A percentile compares a stretch with the other conserved stretches of the same genome.
phyloP scores from a whole-genome alignment of 257 asterid genomes.

The Handroanthus guayacan region DNA sequence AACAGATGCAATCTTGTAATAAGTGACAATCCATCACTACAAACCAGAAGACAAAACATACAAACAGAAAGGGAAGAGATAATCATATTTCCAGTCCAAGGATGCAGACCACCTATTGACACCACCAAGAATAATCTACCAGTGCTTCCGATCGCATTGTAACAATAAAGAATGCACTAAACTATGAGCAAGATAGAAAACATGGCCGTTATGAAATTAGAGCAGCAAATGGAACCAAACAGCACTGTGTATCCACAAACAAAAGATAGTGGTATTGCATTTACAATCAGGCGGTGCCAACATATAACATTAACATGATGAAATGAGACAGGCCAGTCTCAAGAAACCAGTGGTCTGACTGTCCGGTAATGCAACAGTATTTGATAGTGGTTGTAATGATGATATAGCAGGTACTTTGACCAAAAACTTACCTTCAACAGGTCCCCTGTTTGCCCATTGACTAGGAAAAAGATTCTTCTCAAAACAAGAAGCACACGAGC shows the following conservation, averaged over 20 bases:
- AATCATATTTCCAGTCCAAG: not conserved
- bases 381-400: not conserved
- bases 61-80: not conserved
- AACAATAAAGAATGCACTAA: no score
- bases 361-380: not conserved
- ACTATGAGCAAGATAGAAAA: no score
- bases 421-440: not conserved
- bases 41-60: not conserved
- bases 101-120: not conserved
- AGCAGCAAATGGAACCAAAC: not conserved
- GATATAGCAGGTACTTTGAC: not conserved
- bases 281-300: not conserved
- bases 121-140: no score
- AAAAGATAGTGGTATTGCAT: not conserved
- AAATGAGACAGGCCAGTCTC: not conserved
- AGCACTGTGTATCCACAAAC: not conserved
- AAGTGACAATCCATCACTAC: not conserved
- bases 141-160: no score
- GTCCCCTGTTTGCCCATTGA: not conserved
- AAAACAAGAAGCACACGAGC: not conserved
- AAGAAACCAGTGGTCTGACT: not conserved
- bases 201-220: no score
- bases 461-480: not conserved
- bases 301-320: not conserved
- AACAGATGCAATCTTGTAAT: not conserved